phyloP scores from a whole-genome alignment of 2,329 filamentous ascomycete genomes.

The Tolypocladium tropicale region DNA sequence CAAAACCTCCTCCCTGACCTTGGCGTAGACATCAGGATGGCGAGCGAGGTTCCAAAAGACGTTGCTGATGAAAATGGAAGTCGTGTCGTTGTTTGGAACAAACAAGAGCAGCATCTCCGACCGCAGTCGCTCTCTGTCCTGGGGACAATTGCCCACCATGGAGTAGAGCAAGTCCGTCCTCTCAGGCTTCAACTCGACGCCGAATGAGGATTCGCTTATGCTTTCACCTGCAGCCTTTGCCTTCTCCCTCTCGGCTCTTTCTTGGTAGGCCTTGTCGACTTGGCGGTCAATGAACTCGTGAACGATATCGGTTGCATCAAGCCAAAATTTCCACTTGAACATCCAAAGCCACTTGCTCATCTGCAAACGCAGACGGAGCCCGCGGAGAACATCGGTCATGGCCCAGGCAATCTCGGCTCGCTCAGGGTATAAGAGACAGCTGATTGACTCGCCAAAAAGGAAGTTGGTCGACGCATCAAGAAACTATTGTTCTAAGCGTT shows the following conservation, averaged over 20 bases:
- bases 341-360: neutral
- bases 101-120: neutral
- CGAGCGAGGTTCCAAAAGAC: neutral
- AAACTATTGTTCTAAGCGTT: neutral
- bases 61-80: neutral
- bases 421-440: neutral
- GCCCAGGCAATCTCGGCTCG: neutral
- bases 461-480: neutral
- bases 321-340: neutral
- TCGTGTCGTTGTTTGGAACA: neutral
- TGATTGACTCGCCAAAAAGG: neutral
- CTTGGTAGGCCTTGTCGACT: neutral
- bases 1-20: neutral
- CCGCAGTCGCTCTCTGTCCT: neutral
- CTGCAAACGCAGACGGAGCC: neutral
- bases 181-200: neutral
- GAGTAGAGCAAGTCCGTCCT: neutral
- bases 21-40: neutral
- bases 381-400: neutral
- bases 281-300: neutral
- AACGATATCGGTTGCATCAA: neutral
- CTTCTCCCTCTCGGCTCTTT: neutral
- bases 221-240: neutral
- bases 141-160: neutral
- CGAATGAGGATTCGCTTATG: neutral